Evolutionary conservation across 2,329 filamentous ascomycete species (phyloP).

Genomic region (Fusarium xylarioides): DNA sequence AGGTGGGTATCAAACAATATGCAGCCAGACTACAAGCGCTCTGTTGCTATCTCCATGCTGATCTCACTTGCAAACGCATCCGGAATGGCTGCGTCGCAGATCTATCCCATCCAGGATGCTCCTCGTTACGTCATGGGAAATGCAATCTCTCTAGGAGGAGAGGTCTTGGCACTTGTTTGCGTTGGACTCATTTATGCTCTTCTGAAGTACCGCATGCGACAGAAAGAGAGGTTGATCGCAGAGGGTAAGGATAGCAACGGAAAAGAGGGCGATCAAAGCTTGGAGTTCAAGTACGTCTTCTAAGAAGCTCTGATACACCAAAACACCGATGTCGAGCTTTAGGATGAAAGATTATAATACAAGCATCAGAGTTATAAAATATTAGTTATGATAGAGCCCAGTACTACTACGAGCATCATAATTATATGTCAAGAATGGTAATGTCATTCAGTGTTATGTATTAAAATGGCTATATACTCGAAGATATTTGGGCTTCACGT

Average conservation of each 20-base stretch:
- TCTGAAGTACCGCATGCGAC: slow-evolving; percentile 42
- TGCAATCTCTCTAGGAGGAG: slow-evolving; percentile 42
- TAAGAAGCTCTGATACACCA: slow-evolving; percentile 27
- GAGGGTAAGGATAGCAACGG: slow-evolving; percentile 37
- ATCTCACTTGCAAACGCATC: slow-evolving; percentile 59
- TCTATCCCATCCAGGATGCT: slow-evolving; percentile 46
- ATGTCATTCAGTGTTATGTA: background rate
- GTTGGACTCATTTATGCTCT: slow-evolving; percentile 41
- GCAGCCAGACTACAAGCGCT: slow-evolving; percentile 58
- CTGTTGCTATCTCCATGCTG: slow-evolving; percentile 56
- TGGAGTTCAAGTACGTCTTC: slow-evolving; percentile 37
- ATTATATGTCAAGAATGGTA: background rate
- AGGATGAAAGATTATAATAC: rapidly evolving
- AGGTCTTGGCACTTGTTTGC: slow-evolving; percentile 38
- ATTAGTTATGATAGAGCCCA: rapidly evolving
- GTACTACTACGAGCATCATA: background rate
- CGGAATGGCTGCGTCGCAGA: slow-evolving; percentile 58
- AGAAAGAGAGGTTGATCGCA: slow-evolving; percentile 37
- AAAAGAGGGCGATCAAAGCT: slow-evolving; percentile 17
- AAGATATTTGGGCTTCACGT: background rate
- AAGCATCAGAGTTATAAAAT: background rate
- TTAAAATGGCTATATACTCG: background rate
- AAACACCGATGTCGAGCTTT: rapidly evolving
- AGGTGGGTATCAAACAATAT: slow-evolving; percentile 60
- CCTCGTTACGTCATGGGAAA: slow-evolving; percentile 45